phyloP scores from a whole-genome alignment of 2,329 filamentous ascomycete genomes.

The Hypoxylon sp. region DNA sequence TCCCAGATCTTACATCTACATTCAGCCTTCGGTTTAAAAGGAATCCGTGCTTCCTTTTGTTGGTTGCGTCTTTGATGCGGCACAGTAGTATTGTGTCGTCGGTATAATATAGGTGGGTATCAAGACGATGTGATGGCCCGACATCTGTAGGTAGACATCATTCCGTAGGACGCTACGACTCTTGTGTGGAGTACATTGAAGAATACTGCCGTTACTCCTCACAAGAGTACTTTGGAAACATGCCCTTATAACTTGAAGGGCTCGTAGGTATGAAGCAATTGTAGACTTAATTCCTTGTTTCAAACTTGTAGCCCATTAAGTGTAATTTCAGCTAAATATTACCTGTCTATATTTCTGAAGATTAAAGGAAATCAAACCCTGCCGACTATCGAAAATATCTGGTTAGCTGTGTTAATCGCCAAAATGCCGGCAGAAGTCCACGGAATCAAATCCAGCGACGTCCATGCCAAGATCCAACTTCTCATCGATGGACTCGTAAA shows the following conservation, averaged over 20 bases:
- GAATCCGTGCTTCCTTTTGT: conserved; percentile 9
- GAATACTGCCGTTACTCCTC: conserved; percentile 28
- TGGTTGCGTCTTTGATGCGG: not conserved
- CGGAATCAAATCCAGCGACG: conserved; percentile 60
- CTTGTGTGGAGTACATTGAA: conserved; percentile 25
- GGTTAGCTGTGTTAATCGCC: not conserved
- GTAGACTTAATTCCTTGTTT: not conserved
- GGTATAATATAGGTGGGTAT: conserved; percentile 10
- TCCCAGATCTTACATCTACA: conserved; percentile 7
- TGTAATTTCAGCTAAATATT: not conserved
- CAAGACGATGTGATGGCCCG: conserved; percentile 26
- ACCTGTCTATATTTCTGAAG: no score
- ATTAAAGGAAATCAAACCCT: not conserved
- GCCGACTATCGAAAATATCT: not conserved
- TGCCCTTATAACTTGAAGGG: conserved; percentile 6
- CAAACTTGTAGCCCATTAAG: not conserved
- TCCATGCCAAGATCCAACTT: conserved; percentile 69
- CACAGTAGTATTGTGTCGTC: conserved; percentile 8
- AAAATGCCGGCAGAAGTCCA: conserved; percentile 58
- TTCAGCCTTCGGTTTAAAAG: conserved; percentile 26
- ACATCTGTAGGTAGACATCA: conserved; percentile 19
- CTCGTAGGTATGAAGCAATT: not conserved
- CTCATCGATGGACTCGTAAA: conserved; percentile 81
- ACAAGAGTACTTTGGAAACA: conserved; percentile 11
- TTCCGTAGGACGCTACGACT: conserved; percentile 22